Conservation (phyloP, 2,329 filamentous ascomycete species). For the Penicillium sp. region DNA sequence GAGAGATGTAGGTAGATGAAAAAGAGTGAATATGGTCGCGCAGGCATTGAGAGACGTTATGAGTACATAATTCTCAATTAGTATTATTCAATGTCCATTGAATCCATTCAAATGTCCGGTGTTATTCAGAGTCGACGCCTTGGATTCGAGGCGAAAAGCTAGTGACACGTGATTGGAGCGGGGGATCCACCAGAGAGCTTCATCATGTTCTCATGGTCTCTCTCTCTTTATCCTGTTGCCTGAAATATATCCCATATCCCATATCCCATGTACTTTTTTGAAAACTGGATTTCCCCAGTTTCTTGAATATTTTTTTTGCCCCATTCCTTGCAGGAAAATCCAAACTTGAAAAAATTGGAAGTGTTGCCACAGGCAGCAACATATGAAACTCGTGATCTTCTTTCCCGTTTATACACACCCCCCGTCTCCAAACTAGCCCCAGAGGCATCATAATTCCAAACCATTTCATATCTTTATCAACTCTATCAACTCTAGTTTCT, state of each 20-base stretch:
- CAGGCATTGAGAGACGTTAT: not conserved
- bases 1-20: not conserved
- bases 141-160: not conserved
- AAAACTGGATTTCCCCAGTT: too few relatives aligned
- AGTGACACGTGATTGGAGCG: conserved; percentile 14
- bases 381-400: conserved; percentile 4
- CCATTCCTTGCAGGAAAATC: conserved; percentile 10
- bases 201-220: not conserved
- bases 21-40: not conserved
- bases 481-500: conserved; percentile 7
- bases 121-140: not conserved
- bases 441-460: conserved; percentile 14
- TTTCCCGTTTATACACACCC: not conserved
- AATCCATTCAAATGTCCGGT: not conserved
- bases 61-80: not conserved
- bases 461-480: conserved; percentile 1
- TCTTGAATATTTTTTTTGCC: not conserved
- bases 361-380: conserved; percentile 19
- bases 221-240: conserved; percentile 28
- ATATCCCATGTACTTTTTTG: not conserved
- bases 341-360: not conserved
- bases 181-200: conserved; percentile 12
- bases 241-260: conserved; percentile 9
- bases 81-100: not conserved
- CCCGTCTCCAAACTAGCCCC: conserved; percentile 4